Evolutionary conservation across 768 basidiomycete genomes (phyloP).

Genomic region (Rhodotorula paludigena): DNA sequence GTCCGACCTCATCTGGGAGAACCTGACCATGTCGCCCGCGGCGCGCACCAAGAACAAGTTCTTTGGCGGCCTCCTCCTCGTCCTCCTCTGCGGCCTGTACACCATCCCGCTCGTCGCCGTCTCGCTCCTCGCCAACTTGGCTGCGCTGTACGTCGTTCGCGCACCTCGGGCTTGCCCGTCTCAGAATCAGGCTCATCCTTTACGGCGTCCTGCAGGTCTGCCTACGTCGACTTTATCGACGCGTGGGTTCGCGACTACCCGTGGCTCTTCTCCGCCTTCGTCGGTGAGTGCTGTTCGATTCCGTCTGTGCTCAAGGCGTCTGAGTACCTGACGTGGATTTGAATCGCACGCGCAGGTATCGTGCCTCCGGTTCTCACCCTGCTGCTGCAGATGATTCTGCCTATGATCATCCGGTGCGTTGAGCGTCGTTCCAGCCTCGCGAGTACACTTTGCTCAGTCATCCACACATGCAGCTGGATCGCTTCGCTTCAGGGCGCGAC

Average conservation of each 20-base stretch:
- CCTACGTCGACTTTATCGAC: conserved; percentile 69
- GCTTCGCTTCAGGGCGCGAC: conserved; percentile 38
- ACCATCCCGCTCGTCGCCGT: conserved; percentile 86
- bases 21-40: conserved; percentile 68
- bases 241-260: conserved; percentile 63
- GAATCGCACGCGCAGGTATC: conserved; percentile 55
- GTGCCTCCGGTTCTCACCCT: conserved; percentile 83
- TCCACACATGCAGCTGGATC: conserved; percentile 19
- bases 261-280: conserved; percentile 70
- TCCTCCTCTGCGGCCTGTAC: conserved; percentile 83
- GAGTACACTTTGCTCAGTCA: not conserved
- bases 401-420: conserved; percentile 70
- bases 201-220: not conserved
- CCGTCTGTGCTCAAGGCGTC: conserved; percentile 66
- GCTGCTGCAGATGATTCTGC: conserved; percentile 68
- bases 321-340: conserved; percentile 41
- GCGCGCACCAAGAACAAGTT: conserved; percentile 63
- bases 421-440: conserved; percentile 51
- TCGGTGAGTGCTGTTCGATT: conserved; percentile 79
- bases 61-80: conserved; percentile 73
- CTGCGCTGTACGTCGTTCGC: conserved; percentile 46
- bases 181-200: not conserved
- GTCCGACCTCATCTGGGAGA: conserved; percentile 69
- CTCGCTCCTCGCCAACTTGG: conserved; percentile 84
- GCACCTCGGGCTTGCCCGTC: too few species aligned